Evolutionary conservation across 805 yeast species (phyloP), one percentile per base, ranked within the genome.

Genomic region (Spathaspora arborariae): DNA sequence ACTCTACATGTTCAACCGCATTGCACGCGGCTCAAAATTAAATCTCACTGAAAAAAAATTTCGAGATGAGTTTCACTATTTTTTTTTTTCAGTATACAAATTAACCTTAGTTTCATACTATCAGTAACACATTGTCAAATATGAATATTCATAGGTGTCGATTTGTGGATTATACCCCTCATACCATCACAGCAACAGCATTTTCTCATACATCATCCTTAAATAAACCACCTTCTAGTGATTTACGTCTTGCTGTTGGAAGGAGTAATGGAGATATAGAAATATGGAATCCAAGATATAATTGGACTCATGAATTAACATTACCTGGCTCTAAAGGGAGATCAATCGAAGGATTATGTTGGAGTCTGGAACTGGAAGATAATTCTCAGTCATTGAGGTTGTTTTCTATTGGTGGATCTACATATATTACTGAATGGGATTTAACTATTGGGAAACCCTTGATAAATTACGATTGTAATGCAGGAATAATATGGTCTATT

Each of bases 181-280:
- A 85, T 45, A 80, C 88, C 19, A 84, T 92, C 46, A 88, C 97
- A 0, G 78, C 95, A 0, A 66, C 86, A 44, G 84, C 88, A 2
- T 92, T 90, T 62, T 85, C 92, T 27, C 87, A 81, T 59, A 61
- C 65, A 4, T 78, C 88, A 0, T 43, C 53, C 9, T 55, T 70
- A 22, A 71, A 81, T 1, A 48, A 45, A 13, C 48, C 55, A 4
- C 58, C 58, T 1, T 82, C 80, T 21, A 65, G 63, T 20, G 83
- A 79, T 49, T 70, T 89, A 46, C 75, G 97, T 49, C 67, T 94
- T 34, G 97, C 98, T 0, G 86, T 92, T 5, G 98, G 97, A 24
- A 78, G 97, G 63, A 80, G 88, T 40, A 91, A 94, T 61, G 99
- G 99, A 35, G 91, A 91, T 58, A 86, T 94, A 49, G 99, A 94